phyloP scores from a whole-genome alignment of 2,329 filamentous ascomycete genomes.

The Neofusicoccum laricinum region DNA sequence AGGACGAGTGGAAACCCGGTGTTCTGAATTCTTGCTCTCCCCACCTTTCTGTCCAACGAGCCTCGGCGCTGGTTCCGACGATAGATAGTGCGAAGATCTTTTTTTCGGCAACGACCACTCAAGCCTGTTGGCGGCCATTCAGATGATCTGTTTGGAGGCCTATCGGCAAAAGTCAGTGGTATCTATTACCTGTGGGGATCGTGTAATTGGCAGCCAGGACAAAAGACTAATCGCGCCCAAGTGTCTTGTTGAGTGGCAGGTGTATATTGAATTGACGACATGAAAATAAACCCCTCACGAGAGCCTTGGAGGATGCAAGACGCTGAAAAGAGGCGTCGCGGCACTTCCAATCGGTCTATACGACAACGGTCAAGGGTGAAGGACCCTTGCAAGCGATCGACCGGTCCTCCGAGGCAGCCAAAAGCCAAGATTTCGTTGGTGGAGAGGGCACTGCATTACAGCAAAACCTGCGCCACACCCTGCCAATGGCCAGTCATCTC shows the following conservation, averaged over 20 bases:
- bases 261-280: constrained; percentile 12
- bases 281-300: constrained; percentile 9
- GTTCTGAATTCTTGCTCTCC: neutral
- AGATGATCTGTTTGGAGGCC: constrained; percentile 1
- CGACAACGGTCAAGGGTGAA: constrained; percentile 1
- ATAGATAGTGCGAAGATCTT: neutral
- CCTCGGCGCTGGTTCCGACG: constrained; percentile 1
- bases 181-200: constrained; percentile 1
- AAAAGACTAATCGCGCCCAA: neutral
- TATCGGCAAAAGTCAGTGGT: neutral
- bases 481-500: constrained; percentile 4
- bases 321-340: constrained; percentile 13
- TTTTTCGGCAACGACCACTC: neutral
- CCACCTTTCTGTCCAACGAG: neutral
- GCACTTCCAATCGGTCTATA: neutral
- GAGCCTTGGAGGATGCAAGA: neutral
- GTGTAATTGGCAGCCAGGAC: neutral
- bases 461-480: constrained; percentile 7
- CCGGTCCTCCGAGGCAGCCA: neutral
- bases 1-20: neutral
- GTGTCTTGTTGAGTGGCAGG: neutral
- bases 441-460: neutral
- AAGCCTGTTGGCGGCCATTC: neutral
- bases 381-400: constrained; percentile 5
- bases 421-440: neutral